Evolutionary conservation across 306 rosid species (phyloP), one percentile per base, ranked within the genome.

Genomic region (Psophocarpus tetragonolobus): DNA sequence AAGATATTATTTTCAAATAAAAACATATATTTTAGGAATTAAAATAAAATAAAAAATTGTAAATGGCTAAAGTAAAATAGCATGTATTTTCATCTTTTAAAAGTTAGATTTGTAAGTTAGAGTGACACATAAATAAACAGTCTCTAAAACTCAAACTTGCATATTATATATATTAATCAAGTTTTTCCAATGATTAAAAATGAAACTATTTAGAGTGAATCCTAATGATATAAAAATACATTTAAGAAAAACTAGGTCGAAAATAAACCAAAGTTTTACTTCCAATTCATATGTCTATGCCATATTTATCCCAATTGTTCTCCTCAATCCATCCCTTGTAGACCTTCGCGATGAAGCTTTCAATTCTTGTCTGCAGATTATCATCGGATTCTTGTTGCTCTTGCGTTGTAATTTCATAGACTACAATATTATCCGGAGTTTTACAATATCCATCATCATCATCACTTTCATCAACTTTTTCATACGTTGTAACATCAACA

Each of bases 291-390:
- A 13, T 20, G 4, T 56, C 36, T 30, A 13, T 6, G 27, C 35
- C 68, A 29, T 0, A 65, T 15, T 30, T 41, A 68, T 78, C 90
- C 50, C 67, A 23, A 12, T 38, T 5, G 20, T 80, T 83, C 82
- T 86, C 84, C 50, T 83, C 87, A 80, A 8, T 60, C 85, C 83
- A 81, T 35, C 74, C 79, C 32, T 56, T 47, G 70, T 87, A 66
- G 5, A 84, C 88, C 70, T 63, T 75, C 21, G 72, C 73, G 23
- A 87, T 87, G 83, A 84, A 87, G 80, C 38, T 71, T 74, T 87
- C 82, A 5, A 77, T 66, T 77, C 68, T 78, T 50, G 15, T 56
- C 45, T 77, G 78, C 80, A 87, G 61, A 50, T 65, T 48, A 3
- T 56, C 78, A 35, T 78, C 82, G 3, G 50, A 65, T 57, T 79